Evolutionary conservation across 108 stramenopile genomes (phyloP), one percentile per base, ranked within the genome.

Genomic region (Fragilariopsis cylindrus): DNA sequence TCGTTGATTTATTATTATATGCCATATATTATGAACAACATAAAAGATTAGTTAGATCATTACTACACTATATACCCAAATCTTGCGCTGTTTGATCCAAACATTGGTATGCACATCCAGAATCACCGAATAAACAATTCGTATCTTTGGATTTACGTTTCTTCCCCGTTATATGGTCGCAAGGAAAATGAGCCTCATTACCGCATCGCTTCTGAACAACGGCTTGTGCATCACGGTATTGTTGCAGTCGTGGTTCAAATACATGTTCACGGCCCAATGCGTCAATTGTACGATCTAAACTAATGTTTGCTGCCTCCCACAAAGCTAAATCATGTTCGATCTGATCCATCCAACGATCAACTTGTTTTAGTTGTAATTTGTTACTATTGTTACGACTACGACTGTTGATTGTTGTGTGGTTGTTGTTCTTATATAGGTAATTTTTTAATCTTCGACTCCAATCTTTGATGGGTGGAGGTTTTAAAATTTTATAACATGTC

Each of bases 281-380:
- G 39, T 84, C 86, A 73, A 87, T 87, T n/a, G 86, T 87, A 52
- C 57, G 48, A 50, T 87, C 86, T 40, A 87, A 55, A 50, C 77
- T 79, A 49, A 46, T 30, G 45, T 84, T 81, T 47, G 70, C 86
- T 44, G 83, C 81, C 3, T 72, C 12, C 46, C 82, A 75, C 4
- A 87, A 66, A 41, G 71, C 46, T 7, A 21, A n/a, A 62, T 84
- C 83, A 4, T 52, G n/a, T 4, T 42, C 41, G 8, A 70, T 70
- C 58, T 47, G 15, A 30, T 76, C 56, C 48, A 70, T 72, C 83
- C 83, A 84, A 13, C 56, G 68, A 72, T 65, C 53, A 11, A 63
- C 45, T 41, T 60, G 66, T 54, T 55, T 50, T 2, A 30, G 30
- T 30, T 30, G 30, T 30, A 30, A 30, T 30, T 30, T 30, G 30